A percentile compares a stretch with the other conserved stretches of the same genome.
phyloP scores from a whole-genome alignment of 1,139 yeast species.

The Diutina ranongensis region DNA sequence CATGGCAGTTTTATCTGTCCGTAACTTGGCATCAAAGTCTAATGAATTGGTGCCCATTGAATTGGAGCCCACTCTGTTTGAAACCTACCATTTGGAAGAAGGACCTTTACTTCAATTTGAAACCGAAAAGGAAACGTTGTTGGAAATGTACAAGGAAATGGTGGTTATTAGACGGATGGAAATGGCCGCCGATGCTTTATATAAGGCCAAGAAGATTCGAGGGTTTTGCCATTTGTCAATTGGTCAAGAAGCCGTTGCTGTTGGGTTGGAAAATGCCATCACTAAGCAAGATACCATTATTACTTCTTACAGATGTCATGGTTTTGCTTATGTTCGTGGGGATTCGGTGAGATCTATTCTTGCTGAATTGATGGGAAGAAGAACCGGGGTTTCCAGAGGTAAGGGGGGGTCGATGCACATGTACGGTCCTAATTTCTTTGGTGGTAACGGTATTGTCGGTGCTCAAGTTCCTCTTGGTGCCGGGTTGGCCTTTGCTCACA shows the following conservation, averaged over 20 bases:
- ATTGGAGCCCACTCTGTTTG: conserved; percentile 73
- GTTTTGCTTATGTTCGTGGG: conserved; percentile 94
- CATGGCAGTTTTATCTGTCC: not conserved
- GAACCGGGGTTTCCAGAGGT: conserved; percentile 91
- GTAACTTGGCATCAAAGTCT: conserved; percentile 19
- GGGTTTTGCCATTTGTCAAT: conserved; percentile 99
- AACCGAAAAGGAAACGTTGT: conserved; percentile 67
- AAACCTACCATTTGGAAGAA: conserved; percentile 71
- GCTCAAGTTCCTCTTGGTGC: conserved; percentile 98
- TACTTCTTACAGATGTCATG: conserved; percentile 98
- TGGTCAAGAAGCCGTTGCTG: conserved; percentile 98
- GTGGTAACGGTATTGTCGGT: conserved; percentile 99
- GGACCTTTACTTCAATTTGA: conserved; percentile 59
- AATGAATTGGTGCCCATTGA: conserved; percentile 37
- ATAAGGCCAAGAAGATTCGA: conserved; percentile 96
- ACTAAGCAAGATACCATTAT: conserved; percentile 75
- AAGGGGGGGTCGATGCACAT: conserved; percentile 99
- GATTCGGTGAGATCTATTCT: conserved; percentile 81
- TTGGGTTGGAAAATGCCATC: conserved; percentile 94
- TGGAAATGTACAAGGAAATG: conserved; percentile 97
- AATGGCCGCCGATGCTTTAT: conserved; percentile 96
- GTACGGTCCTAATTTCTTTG: conserved; percentile 91
- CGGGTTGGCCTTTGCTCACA: conserved; percentile 95
- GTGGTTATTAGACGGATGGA: conserved; percentile 91
- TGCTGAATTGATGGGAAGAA: conserved; percentile 95